Conservation (phyloP, 441 rosid species). For the Pelargonium australe region DNA sequence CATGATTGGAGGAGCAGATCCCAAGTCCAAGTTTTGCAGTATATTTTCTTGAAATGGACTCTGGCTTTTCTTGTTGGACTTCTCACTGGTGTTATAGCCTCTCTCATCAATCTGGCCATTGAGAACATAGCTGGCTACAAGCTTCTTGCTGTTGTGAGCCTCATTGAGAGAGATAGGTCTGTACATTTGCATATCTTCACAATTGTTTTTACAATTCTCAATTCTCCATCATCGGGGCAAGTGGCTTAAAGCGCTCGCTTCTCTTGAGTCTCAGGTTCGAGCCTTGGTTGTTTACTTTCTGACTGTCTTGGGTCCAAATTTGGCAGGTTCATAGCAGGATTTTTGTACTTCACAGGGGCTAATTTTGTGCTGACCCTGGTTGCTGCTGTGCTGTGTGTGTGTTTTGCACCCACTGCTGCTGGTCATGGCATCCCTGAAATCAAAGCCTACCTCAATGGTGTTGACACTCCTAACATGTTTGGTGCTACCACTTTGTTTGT, state of each 20-base stretch:
- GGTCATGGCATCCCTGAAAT: constrained; percentile 98
- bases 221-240: too few species aligned
- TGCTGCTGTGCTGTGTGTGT: constrained; percentile 70
- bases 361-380: constrained; percentile 58
- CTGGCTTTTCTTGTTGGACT: constrained; percentile 80
- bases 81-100: constrained; percentile 73
- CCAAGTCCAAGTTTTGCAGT: constrained; percentile 69
- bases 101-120: constrained; percentile 75
- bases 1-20: constrained; percentile 97
- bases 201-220: too few species aligned
- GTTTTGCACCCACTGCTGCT: constrained; percentile 89
- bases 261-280: too few species aligned
- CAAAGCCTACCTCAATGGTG: constrained; percentile 94
- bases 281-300: too few species aligned
- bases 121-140: constrained; percentile 95
- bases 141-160: constrained; percentile 60
- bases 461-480: constrained; percentile 87
- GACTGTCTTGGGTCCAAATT: too few species aligned
- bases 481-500: constrained; percentile 71
- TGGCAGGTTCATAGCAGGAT: constrained; percentile 47
- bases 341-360: constrained; percentile 46
- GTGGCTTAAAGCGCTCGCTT: too few species aligned
- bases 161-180: constrained; percentile 56
- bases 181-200: too few species aligned
- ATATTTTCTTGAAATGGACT: constrained; percentile 75